These are phyloP conservation scores for Huntiella moniliformis DNA, from an alignment of 2,329 filamentous ascomycete genomes.

Conservation along the genomic window DNA sequence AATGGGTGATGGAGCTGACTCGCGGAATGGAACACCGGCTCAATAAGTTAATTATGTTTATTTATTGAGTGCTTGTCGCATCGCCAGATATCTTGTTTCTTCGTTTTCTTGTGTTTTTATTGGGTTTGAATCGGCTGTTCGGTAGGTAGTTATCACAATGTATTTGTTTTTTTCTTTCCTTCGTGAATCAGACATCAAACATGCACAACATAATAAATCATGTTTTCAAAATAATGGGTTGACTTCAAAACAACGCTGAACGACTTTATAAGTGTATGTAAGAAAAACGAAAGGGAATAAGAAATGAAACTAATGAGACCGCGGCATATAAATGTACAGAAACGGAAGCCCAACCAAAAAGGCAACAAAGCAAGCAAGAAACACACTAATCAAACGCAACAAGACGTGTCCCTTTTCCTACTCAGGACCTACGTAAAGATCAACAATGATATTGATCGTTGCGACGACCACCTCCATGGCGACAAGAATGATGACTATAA, in stretches of 20 bases:
- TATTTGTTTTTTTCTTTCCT: background rate
- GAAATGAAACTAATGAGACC: background rate
- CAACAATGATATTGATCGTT: slow-evolving; percentile 84
- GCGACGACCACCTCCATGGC: slow-evolving; percentile 89
- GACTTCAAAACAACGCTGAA: too few species aligned
- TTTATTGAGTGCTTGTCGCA: background rate
- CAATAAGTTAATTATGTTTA: background rate
- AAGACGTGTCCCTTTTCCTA: background rate
- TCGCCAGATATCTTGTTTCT: background rate
- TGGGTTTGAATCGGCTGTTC: background rate
- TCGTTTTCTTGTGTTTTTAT: background rate
- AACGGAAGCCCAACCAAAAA: background rate
- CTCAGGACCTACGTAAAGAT: slow-evolving; percentile 47
- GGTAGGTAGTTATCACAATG: too few species aligned
- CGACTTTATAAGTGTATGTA: background rate
- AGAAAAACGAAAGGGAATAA: background rate
- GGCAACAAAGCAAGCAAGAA: background rate
- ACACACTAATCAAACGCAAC: background rate
- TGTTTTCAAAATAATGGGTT: too few species aligned
- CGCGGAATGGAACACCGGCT: slow-evolving; percentile 5
- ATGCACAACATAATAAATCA: too few species aligned
- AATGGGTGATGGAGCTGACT: slow-evolving; percentile 8
- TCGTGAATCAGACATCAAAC: background rate
- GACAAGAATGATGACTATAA: slow-evolving; percentile 83
- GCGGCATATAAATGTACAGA: background rate